Percentiles rank a stretch among this genome's conserved stretches.
phyloP scores from a whole-genome alignment of 345 rosid species.

The Lagerstroemia speciosa region DNA sequence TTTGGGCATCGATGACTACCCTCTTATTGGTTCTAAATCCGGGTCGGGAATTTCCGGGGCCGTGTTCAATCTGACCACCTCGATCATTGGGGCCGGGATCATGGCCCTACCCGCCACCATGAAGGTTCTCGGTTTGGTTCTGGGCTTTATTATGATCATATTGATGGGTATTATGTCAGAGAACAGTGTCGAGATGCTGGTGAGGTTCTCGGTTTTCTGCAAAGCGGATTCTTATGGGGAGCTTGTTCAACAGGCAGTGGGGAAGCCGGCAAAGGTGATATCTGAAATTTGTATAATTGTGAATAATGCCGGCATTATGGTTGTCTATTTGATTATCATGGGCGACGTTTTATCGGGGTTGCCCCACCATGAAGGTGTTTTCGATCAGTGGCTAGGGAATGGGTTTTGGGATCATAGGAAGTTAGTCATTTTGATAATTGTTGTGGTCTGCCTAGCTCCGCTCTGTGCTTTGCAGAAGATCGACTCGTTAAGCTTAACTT shows the following conservation, averaged over 20 bases:
- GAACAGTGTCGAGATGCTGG: slow-evolving; percentile 68
- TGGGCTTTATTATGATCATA: slow-evolving; percentile 56
- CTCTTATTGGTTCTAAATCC: slow-evolving; percentile 23
- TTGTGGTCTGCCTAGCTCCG: slow-evolving; percentile 78
- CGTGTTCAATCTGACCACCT: slow-evolving; percentile 79
- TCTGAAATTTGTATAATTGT: slow-evolving; percentile 83
- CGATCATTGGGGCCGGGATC: slow-evolving; percentile 95
- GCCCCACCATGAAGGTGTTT: slow-evolving; percentile 67
- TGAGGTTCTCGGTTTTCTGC: slow-evolving; percentile 58
- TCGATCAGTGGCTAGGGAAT: slow-evolving; percentile 88
- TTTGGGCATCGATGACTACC: slow-evolving; percentile 28
- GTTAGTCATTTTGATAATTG: slow-evolving; percentile 47
- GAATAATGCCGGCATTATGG: slow-evolving; percentile 86
- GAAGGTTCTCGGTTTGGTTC: slow-evolving; percentile 77
- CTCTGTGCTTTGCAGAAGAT: slow-evolving; percentile 73
- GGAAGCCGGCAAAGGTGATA: slow-evolving; percentile 69
- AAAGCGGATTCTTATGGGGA: slow-evolving; percentile 80
- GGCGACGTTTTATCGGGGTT: slow-evolving; percentile 91
- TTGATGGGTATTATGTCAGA: slow-evolving; percentile 71
- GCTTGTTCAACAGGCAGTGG: slow-evolving; percentile 67
- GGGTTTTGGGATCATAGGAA: slow-evolving; percentile 97
- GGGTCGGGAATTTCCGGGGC: slow-evolving; percentile 72
- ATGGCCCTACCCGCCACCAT: slow-evolving; percentile 97
- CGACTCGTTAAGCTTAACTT: slow-evolving; percentile 76
- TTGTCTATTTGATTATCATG: slow-evolving; percentile 82